Evolutionary conservation across 2,329 filamentous ascomycete species (phyloP).

Genomic region (Davidsoniella australis): DNA sequence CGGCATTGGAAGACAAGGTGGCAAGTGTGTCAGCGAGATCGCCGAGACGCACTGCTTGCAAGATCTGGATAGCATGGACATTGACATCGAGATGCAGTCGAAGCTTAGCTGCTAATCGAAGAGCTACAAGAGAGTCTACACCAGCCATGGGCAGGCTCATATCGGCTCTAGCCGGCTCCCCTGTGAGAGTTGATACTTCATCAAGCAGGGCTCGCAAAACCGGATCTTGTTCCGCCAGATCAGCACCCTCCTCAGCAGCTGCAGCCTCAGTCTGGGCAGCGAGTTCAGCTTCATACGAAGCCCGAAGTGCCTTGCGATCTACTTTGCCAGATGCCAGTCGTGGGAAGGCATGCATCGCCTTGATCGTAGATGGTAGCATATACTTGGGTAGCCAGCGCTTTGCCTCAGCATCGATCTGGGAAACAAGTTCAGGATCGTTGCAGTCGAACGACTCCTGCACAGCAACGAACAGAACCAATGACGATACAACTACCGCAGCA

Average conservation of each 20-base stretch:
- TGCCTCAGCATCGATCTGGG: conserved; percentile 39
- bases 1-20: background rate
- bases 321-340: conserved; percentile 71
- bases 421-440: background rate
- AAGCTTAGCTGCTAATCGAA: conserved; percentile 43
- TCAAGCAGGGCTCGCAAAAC: conserved; percentile 18
- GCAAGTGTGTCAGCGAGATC: background rate
- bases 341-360: conserved; percentile 48
- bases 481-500: conserved; percentile 48
- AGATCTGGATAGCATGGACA: conserved; percentile 40
- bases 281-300: conserved; percentile 23
- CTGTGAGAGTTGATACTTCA: conserved; percentile 26
- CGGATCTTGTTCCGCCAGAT: background rate
- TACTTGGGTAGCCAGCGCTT: conserved; percentile 60
- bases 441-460: conserved; percentile 22
- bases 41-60: background rate
- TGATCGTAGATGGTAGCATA: conserved; percentile 66
- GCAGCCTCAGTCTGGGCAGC: too few relatives aligned
- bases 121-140: conserved; percentile 42
- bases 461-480: conserved; percentile 60
- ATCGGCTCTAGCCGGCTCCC: conserved; percentile 19
- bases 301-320: conserved; percentile 47
- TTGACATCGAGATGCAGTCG: conserved; percentile 33
- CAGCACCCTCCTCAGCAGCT: too few relatives aligned
- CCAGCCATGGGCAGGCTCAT: conserved; percentile 36